phyloP scores from a whole-genome alignment of 495 filamentous ascomycete species.

The Lasiosphaeriaceae sp. region DNA sequence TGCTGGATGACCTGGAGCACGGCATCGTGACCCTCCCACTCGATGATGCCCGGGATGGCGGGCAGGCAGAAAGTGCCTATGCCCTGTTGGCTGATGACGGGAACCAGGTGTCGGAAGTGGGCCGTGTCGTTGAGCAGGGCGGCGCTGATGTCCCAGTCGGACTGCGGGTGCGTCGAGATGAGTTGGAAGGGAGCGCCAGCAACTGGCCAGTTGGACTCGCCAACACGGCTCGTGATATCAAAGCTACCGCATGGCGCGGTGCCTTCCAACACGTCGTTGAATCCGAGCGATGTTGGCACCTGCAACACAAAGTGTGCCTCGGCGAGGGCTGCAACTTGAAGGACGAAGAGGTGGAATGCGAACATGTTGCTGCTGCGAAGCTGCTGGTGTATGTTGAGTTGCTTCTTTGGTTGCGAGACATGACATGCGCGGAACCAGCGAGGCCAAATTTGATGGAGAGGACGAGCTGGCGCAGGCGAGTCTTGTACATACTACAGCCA shows the following conservation, averaged over 20 bases:
- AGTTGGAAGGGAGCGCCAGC: constrained; percentile 15
- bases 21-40: constrained; percentile 16
- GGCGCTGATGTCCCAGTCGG: constrained; percentile 17
- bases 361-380: not conserved
- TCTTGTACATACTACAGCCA: not conserved
- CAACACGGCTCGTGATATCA: constrained; percentile 4
- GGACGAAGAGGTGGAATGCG: not conserved
- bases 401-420: not conserved
- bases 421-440: not conserved
- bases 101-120: constrained; percentile 13
- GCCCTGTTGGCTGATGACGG: constrained; percentile 11
- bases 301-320: constrained; percentile 4
- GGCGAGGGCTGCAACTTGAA: not conserved
- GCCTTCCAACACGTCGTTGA: not conserved
- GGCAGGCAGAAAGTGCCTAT: constrained; percentile 19
- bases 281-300: not conserved
- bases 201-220: constrained; percentile 18
- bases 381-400: not conserved
- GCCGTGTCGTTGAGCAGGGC: constrained; percentile 10
- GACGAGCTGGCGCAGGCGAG: not conserved
- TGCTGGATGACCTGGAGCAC: constrained; percentile 22
- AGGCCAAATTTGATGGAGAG: not conserved
- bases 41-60: constrained; percentile 8
- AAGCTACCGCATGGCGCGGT: not conserved
- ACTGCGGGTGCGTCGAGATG: constrained; percentile 15